Evolutionary conservation across 371 early-diverging fungal species (phyloP).

Genomic region (Aphelidium insulamus): DNA sequence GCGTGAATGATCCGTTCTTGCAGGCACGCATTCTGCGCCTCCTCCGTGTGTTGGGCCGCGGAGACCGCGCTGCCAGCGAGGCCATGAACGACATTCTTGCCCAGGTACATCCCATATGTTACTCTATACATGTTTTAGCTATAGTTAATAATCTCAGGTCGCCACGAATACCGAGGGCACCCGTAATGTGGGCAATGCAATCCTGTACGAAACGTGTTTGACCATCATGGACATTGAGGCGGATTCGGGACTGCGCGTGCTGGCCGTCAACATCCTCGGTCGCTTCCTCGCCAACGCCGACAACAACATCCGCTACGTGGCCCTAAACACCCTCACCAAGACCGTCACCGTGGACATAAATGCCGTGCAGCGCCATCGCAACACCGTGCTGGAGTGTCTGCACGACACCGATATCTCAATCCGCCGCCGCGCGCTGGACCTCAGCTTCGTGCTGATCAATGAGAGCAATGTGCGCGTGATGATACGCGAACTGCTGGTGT

Average conservation of each 20-base stretch:
- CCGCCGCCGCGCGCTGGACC: constrained; percentile 82
- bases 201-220: constrained; percentile 84
- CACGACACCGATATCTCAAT: constrained; percentile 89
- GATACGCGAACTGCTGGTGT: constrained; percentile 72
- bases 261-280: constrained; percentile 92
- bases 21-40: constrained; percentile 84
- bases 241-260: constrained; percentile 68
- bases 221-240: constrained; percentile 88
- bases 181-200: constrained; percentile 90
- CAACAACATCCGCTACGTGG: constrained; percentile 93
- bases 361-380: constrained; percentile 90
- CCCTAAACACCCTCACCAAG: constrained; percentile 72
- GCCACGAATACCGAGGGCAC: constrained; percentile 83
- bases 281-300: constrained; percentile 80
- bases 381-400: constrained; percentile 84
- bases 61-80: constrained; percentile 67
- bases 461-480: constrained; percentile 76
- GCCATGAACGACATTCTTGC: constrained; percentile 90
- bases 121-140: neutral
- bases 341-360: constrained; percentile 68
- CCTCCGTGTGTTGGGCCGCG: constrained; percentile 64
- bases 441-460: constrained; percentile 84
- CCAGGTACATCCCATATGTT: constrained; percentile 24
- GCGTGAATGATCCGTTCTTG: constrained; percentile 88
- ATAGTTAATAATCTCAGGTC: constrained; percentile 17